These are phyloP conservation scores for Rhizopogon vesiculosus DNA, from an alignment of 768 basidiomycete species.

Conservation along the genomic window DNA sequence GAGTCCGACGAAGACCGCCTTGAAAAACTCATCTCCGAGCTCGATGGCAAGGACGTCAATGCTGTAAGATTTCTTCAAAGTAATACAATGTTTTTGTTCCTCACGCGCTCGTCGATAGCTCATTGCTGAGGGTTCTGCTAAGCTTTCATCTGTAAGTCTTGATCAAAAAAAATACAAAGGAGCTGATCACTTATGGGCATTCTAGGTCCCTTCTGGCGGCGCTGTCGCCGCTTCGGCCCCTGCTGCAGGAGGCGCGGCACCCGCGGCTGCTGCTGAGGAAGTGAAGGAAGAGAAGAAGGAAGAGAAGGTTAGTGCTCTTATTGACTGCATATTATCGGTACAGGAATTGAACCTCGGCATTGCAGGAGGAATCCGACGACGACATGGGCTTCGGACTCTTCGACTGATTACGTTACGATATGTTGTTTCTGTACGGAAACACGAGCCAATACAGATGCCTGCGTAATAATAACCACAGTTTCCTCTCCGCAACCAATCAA, in stretches of 20 bases:
- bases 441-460: neutral
- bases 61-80: slow-evolving; percentile 39
- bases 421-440: slow-evolving; percentile 4
- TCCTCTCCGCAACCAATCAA: neutral
- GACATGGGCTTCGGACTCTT: slow-evolving; percentile 99
- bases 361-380: slow-evolving; percentile 90
- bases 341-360: slow-evolving; percentile 1
- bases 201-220: slow-evolving; percentile 88
- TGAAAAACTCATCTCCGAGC: slow-evolving; percentile 80
- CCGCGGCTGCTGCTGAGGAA: slow-evolving; percentile 56
- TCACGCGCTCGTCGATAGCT: slow-evolving; percentile 40
- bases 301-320: slow-evolving; percentile 60
- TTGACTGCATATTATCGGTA: neutral
- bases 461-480: slow-evolving; percentile 5
- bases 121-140: slow-evolving; percentile 88
- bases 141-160: slow-evolving; percentile 84
- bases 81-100: neutral
- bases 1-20: slow-evolving; percentile 83
- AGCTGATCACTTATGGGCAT: slow-evolving; percentile 4
- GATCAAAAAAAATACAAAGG: neutral
- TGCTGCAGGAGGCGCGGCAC: slow-evolving; percentile 44
- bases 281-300: slow-evolving; percentile 88
- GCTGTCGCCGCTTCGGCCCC: slow-evolving; percentile 49
- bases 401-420: slow-evolving; percentile 53
- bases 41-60: slow-evolving; percentile 86